Evolutionary conservation across 1,284 basidiomycete genomes (phyloP).

Genomic region (Abortiporus biennis): DNA sequence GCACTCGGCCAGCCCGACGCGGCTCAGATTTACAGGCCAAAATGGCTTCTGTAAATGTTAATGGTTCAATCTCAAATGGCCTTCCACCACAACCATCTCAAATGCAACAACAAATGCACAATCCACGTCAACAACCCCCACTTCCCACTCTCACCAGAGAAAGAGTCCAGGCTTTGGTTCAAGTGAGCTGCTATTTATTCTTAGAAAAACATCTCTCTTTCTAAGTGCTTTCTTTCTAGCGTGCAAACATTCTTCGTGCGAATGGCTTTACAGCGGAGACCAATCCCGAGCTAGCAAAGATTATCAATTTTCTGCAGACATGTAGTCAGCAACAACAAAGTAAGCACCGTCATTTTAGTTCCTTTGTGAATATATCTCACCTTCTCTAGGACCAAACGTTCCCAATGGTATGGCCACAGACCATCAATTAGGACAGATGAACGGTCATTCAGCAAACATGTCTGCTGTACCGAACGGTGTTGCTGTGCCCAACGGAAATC

Average conservation of each 20-base stretch:
- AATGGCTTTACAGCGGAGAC: slow-evolving; percentile 30
- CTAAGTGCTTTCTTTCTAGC: no score
- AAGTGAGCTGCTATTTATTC: no score
- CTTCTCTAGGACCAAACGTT: not conserved
- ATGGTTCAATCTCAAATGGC: no score
- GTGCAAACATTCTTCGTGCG: slow-evolving; percentile 24
- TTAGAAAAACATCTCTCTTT: no score
- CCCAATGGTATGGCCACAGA: not conserved
- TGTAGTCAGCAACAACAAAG: slow-evolving; percentile 23
- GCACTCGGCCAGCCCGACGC: no score
- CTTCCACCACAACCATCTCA: no score
- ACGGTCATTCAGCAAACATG: slow-evolving; percentile 7
- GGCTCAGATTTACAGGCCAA: no score
- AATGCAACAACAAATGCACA: no score
- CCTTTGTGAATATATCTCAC: not conserved
- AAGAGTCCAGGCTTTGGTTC: no score
- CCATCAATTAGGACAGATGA: slow-evolving; percentile 1
- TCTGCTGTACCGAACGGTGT: slow-evolving; percentile 21
- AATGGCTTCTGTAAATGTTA: no score
- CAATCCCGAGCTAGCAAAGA: slow-evolving; percentile 27
- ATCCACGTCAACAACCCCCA: no score
- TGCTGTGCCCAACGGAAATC: slow-evolving; percentile 18
- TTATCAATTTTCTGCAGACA: slow-evolving; percentile 22
- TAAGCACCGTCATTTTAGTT: slow-evolving; percentile 6
- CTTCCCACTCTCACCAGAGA: no score